Percentiles rank a stretch among this genome's conserved stretches.
These are phyloP conservation scores for Coemansia reversa DNA, from an alignment of 192 early-diverging fungal species.

Conservation along the genomic window DNA sequence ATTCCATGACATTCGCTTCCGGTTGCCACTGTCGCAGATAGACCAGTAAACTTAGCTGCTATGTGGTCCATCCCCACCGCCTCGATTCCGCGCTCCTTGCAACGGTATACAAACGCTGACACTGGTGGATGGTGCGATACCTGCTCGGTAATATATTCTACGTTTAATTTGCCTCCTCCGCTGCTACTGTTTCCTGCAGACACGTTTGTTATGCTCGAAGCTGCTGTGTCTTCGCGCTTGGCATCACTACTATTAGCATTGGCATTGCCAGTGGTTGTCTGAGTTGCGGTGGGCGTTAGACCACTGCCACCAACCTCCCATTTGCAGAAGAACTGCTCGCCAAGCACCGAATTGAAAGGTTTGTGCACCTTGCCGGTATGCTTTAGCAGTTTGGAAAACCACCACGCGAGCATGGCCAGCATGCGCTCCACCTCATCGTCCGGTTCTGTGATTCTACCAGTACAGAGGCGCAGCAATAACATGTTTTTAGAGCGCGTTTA, in stretches of 20 bases:
- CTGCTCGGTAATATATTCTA: slow-evolving; percentile 65
- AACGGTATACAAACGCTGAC: slow-evolving; percentile 64
- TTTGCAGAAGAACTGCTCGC: slow-evolving; percentile 60
- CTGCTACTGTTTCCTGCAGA: slow-evolving; percentile 10
- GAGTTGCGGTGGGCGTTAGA: neutral
- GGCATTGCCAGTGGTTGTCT: neutral
- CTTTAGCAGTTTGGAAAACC: slow-evolving; percentile 70
- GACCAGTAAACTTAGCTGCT: slow-evolving; percentile 69
- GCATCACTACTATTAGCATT: neutral
- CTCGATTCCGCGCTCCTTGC: slow-evolving; percentile 61
- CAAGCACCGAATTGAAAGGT: slow-evolving; percentile 61
- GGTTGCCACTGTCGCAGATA: slow-evolving; percentile 66
- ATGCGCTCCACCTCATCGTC: slow-evolving; percentile 66
- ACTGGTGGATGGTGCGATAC: slow-evolving; percentile 63
- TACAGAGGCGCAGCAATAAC: slow-evolving; percentile 3
- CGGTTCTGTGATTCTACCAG: slow-evolving; percentile 58
- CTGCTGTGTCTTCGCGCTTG: slow-evolving; percentile 29
- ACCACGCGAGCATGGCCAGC: slow-evolving; percentile 70
- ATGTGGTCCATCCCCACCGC: slow-evolving; percentile 72
- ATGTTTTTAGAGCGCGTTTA: neutral
- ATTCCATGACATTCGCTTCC: slow-evolving; percentile 66
- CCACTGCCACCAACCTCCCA: slow-evolving; percentile 46
- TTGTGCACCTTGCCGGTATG: slow-evolving; percentile 57
- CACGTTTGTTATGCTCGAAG: slow-evolving; percentile 37
- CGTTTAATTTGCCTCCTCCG: slow-evolving; percentile 24